Conservation (phyloP, 2,329 filamentous ascomycete genomes). For the Aureobasidium sp. region DNA sequence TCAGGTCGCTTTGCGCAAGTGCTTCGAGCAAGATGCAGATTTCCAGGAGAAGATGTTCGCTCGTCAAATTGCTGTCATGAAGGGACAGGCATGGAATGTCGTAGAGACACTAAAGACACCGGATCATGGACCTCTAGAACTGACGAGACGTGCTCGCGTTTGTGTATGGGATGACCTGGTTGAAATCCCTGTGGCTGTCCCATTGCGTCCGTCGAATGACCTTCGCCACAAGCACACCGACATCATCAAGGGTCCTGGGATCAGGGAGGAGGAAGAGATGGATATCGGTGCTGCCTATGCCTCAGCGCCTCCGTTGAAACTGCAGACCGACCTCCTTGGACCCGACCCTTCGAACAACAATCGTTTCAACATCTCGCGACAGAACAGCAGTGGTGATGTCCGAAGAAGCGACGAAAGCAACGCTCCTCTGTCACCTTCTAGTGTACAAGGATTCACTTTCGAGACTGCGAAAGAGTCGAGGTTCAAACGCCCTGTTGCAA, state of each 20-base stretch:
- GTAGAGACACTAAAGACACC: slow-evolving; percentile 91
- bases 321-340: slow-evolving; percentile 61
- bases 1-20: slow-evolving; percentile 72
- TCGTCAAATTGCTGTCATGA: slow-evolving; percentile 98
- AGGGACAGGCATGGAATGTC: slow-evolving; percentile 98
- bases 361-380: slow-evolving; percentile 42
- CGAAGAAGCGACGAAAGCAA: slow-evolving; percentile 18
- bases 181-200: slow-evolving; percentile 89
- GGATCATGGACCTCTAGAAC: slow-evolving; percentile 87
- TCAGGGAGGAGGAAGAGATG: slow-evolving; percentile 73
- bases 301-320: slow-evolving; percentile 43
- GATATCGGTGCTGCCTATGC: slow-evolving; percentile 72
- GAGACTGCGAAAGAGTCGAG: slow-evolving; percentile 18
- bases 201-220: slow-evolving; percentile 78
- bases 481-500: slow-evolving; percentile 19
- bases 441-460: slow-evolving; percentile 27
- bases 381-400: slow-evolving; percentile 38
- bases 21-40: slow-evolving; percentile 88
- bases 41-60: slow-evolving; percentile 99
- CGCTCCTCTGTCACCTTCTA: slow-evolving; percentile 29
- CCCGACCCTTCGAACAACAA: slow-evolving; percentile 29
- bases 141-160: slow-evolving; percentile 82
- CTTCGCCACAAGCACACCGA: slow-evolving; percentile 55
- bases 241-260: slow-evolving; percentile 16
- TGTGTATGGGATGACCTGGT: slow-evolving; percentile 98